Evolutionary conservation across 306 rosid species (phyloP).

Genomic region (Crataegus laevigata): DNA sequence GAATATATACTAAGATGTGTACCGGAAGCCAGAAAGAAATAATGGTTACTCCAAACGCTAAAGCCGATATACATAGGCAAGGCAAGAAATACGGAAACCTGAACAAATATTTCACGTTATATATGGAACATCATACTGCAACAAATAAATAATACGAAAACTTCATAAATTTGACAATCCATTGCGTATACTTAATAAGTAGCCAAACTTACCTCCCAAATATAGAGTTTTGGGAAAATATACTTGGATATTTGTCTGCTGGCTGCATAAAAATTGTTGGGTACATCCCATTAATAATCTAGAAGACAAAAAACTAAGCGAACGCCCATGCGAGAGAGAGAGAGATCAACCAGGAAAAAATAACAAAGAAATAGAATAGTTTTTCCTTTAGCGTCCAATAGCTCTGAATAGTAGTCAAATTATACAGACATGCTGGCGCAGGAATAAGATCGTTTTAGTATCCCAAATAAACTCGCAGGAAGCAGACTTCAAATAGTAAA

Average conservation of each 20-base stretch:
- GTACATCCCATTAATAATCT: slow-evolving; percentile 4
- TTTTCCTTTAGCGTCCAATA: not conserved
- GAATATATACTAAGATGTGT: slow-evolving; percentile 3
- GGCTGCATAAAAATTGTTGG: slow-evolving; percentile 47
- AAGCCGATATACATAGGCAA: slow-evolving; percentile 30
- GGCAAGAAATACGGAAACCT: slow-evolving; percentile 59
- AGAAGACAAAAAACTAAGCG: not conserved
- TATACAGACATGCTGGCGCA: not conserved
- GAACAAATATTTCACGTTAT: slow-evolving; percentile 2
- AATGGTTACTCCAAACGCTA: slow-evolving; percentile 22
- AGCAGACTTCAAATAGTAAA: not conserved
- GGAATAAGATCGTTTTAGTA: not conserved
- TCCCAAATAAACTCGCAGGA: not conserved
- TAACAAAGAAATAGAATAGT: not conserved
- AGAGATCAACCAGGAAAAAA: not conserved
- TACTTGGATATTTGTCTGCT: slow-evolving; percentile 62
- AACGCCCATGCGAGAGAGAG: not conserved
- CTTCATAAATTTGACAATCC: not conserved
- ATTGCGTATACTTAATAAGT: not conserved
- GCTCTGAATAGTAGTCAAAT: not conserved
- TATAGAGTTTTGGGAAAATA: slow-evolving; percentile 52
- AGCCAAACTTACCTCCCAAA: slow-evolving; percentile 56
- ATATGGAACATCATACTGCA: not conserved
- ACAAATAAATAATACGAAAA: not conserved
- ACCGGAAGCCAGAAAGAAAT: slow-evolving; percentile 46